A percentile compares a stretch with the other conserved stretches of the same genome.
These are phyloP conservation scores for Magnolia sinica DNA, from an alignment of 164 flowering plant species.

Conservation along the genomic window DNA sequence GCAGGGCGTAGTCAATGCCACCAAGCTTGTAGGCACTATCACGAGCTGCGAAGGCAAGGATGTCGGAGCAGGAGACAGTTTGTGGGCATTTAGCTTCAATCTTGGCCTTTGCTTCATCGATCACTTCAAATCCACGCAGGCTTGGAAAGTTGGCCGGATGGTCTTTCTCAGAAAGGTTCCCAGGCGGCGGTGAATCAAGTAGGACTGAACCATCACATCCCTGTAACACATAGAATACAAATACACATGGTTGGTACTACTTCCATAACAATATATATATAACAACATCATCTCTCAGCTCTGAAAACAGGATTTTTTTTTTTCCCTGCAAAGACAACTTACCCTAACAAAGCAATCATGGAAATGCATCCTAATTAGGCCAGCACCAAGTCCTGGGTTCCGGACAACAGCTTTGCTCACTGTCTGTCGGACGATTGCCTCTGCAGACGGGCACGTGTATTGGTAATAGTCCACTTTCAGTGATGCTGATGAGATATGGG, in stretches of 20 bases:
- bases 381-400: slow-evolving; percentile 56
- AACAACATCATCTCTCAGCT: too few species aligned
- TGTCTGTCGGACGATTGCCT: slow-evolving; percentile 21
- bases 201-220: slow-evolving; percentile 10
- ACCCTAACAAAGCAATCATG: slow-evolving; percentile 77
- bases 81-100: slow-evolving; percentile 8
- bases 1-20: slow-evolving; percentile 2
- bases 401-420: slow-evolving; percentile 37
- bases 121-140: slow-evolving; percentile 9
- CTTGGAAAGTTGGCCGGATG: slow-evolving; percentile 2
- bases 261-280: too few species aligned
- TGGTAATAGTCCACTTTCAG: slow-evolving; percentile 18
- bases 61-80: slow-evolving; percentile 10
- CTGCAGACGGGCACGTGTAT: slow-evolving; percentile 23
- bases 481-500: not conserved
- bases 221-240: slow-evolving; percentile 1
- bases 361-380: slow-evolving; percentile 62
- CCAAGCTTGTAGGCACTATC: slow-evolving; percentile 3
- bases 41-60: slow-evolving; percentile 9
- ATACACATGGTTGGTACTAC: not conserved
- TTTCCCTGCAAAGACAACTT: not conserved
- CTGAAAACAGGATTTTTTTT: too few species aligned
- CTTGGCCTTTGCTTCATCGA: slow-evolving; percentile 7
- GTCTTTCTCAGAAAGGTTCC: not conserved
- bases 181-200: slow-evolving; percentile 1